Evolutionary conservation across 257 asterid genomes (phyloP).

Genomic region (Apocynum venetum): DNA sequence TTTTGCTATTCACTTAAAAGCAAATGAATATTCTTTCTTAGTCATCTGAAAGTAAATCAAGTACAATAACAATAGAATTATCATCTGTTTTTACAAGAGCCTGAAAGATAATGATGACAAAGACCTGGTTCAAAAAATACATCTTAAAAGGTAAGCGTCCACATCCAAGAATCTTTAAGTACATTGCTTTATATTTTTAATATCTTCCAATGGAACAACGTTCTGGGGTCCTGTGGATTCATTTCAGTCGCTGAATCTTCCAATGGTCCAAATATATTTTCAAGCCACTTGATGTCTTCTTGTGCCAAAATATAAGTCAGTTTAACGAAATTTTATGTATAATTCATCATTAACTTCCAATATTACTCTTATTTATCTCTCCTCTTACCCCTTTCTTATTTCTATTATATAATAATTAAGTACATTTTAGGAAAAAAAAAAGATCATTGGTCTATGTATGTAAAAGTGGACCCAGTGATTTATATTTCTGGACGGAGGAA

Average conservation of each 20-base stretch:
- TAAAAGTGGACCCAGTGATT: too few species aligned
- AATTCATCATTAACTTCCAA: too few species aligned
- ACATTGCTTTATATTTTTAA: neutral
- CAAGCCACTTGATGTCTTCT: neutral
- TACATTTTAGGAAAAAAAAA: too few species aligned
- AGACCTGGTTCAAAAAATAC: neutral
- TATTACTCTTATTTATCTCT: too few species aligned
- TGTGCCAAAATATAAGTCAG: too few species aligned
- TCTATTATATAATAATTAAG: too few species aligned
- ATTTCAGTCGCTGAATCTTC: neutral
- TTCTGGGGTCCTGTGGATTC: neutral
- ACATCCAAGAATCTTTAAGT: neutral
- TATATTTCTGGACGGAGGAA: too few species aligned
- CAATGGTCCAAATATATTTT: neutral
- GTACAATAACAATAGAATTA: neutral
- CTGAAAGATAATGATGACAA: neutral
- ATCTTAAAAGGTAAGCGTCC: neutral
- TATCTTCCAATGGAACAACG: neutral
- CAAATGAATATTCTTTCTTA: neutral
- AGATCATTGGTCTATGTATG: too few species aligned
- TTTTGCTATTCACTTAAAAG: slow-evolving; percentile 3
- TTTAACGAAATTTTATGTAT: too few species aligned
- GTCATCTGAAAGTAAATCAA: neutral
- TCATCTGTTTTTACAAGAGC: neutral
- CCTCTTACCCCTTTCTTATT: too few species aligned